These are phyloP conservation scores for Rhododendron vialii DNA, from an alignment of 148 eudicot species.

Conservation along the genomic window DNA sequence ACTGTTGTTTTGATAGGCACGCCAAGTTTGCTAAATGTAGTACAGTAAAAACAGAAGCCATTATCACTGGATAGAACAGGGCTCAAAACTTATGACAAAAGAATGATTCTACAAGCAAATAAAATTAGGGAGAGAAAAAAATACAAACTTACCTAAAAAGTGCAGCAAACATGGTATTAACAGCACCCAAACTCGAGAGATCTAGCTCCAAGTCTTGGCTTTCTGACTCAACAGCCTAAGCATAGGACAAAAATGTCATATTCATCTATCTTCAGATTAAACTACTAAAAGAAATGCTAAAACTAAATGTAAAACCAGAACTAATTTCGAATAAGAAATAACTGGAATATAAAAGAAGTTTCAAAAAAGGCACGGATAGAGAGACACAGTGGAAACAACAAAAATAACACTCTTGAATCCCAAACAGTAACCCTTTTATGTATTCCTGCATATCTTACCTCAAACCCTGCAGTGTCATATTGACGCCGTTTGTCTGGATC, in stretches of 20 bases:
- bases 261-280: neutral
- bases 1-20: conserved; percentile 96
- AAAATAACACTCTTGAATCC: neutral
- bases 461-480: conserved; percentile 90
- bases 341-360: neutral
- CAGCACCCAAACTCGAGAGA: conserved; percentile 97
- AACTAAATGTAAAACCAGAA: neutral
- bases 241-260: conserved; percentile 7
- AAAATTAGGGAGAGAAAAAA: conserved; percentile 1
- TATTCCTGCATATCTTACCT: conserved; percentile 38
- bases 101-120: neutral
- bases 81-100: neutral
- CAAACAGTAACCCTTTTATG: neutral
- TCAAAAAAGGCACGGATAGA: neutral
- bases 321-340: neutral
- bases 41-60: conserved; percentile 1
- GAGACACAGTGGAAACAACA: neutral
- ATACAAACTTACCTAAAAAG: conserved; percentile 57
- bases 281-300: neutral
- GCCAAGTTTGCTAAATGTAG: conserved; percentile 72
- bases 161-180: conserved; percentile 94
- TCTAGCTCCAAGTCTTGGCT: conserved; percentile 91
- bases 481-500: conserved; percentile 93
- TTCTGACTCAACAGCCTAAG: conserved; percentile 89
- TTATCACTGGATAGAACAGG: conserved; percentile 4